Percentiles rank a stretch among this genome's conserved stretches.
Evolutionary conservation across 1,284 basidiomycete species (phyloP).

Genomic region (Inonotus obliquus): DNA sequence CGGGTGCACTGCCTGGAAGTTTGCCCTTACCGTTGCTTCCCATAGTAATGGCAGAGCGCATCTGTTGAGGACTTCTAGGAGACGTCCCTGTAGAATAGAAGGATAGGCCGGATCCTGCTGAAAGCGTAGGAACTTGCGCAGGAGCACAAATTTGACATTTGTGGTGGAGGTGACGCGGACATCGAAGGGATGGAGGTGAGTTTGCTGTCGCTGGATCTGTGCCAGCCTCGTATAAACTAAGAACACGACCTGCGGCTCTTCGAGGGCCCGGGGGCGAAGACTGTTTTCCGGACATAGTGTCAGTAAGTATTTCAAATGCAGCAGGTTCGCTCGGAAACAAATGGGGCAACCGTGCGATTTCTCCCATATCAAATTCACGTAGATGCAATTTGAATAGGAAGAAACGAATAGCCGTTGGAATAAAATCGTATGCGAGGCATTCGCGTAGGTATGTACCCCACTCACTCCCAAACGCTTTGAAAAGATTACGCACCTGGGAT

Average conservation of each 20-base stretch:
- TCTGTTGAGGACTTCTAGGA: constrained; percentile 13
- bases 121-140: constrained; percentile 35
- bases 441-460: not conserved
- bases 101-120: constrained; percentile 9
- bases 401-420: not conserved
- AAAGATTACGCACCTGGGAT: constrained; percentile 11
- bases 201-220: constrained; percentile 58
- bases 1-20: not conserved
- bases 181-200: constrained; percentile 58
- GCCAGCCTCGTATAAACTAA: constrained; percentile 52
- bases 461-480: not conserved
- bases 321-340: not conserved
- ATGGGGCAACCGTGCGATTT: not conserved
- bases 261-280: constrained; percentile 8
- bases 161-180: constrained; percentile 66
- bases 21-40: constrained; percentile 13
- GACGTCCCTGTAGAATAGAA: constrained; percentile 9
- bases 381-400: not conserved
- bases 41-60: constrained; percentile 13
- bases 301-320: not conserved
- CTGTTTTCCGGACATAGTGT: not conserved
- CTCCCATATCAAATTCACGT: not conserved
- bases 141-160: constrained; percentile 71
- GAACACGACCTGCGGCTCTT: constrained; percentile 39
- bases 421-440: not conserved